A percentile compares a stretch with the other conserved stretches of the same genome.
Conservation (phyloP, 78 protist species). For the Dictyostelium capitatum region DNA sequence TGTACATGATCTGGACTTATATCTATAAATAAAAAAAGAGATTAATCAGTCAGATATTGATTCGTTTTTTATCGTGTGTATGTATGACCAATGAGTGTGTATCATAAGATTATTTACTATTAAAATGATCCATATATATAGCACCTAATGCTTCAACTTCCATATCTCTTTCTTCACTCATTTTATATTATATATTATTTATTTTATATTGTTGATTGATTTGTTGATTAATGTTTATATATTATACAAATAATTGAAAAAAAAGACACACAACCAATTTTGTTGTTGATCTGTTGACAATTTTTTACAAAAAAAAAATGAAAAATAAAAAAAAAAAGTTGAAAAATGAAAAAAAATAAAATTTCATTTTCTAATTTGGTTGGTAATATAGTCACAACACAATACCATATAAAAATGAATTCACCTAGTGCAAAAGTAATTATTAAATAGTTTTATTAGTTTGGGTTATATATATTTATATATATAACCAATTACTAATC, state of each 20-base stretch:
- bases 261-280: not conserved
- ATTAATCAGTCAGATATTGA: not conserved
- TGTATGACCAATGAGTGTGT: no score
- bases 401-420: no score
- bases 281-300: no score
- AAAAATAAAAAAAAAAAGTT: not conserved
- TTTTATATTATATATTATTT: not conserved
- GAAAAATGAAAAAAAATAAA: not conserved
- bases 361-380: not conserved
- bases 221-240: not conserved
- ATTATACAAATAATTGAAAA: not conserved
- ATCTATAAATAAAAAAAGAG: not conserved
- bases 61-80: no score
- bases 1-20: constrained; percentile 60
- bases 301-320: not conserved
- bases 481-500: no score
- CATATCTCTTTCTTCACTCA: constrained; percentile 68
- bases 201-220: not conserved
- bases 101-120: not conserved
- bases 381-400: no score
- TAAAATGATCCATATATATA: constrained; percentile 69
- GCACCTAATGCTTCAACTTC: constrained; percentile 70
- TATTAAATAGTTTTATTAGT: no score
- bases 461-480: no score
- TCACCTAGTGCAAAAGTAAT: no score